Evolutionary conservation across 2,329 filamentous ascomycete species (phyloP).

Genomic region (Fusarium nelsonii): DNA sequence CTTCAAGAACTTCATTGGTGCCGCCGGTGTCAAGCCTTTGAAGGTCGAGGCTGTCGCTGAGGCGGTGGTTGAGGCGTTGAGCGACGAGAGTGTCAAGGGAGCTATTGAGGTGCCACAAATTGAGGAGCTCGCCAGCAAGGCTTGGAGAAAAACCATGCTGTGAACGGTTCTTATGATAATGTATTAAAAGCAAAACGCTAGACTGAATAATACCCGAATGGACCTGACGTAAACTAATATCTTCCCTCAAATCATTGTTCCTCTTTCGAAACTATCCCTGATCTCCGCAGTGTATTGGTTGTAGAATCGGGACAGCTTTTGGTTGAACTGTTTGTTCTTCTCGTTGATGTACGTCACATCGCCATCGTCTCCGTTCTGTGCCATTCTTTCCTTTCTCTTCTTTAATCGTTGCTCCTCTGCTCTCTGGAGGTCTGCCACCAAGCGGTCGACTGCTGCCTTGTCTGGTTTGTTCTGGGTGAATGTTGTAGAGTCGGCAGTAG

Average conservation of each 20-base stretch:
- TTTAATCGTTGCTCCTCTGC: constrained; percentile 88
- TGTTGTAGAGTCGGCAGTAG: constrained; percentile 83
- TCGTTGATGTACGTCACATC: constrained; percentile 99
- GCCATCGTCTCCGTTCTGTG: constrained; percentile 82
- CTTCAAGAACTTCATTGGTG: constrained; percentile 81
- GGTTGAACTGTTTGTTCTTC: constrained; percentile 99
- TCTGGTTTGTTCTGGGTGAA: constrained; percentile 89
- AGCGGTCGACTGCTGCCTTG: constrained; percentile 85
- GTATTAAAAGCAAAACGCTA: constrained; percentile 47
- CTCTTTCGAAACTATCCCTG: constrained; percentile 95
- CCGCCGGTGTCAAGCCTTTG: constrained; percentile 85
- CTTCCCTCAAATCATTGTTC: constrained; percentile 84
- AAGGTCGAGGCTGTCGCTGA: constrained; percentile 90
- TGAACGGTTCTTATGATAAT: constrained; percentile 56
- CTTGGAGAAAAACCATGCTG: constrained; percentile 92
- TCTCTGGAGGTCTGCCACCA: constrained; percentile 88
- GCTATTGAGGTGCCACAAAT: constrained; percentile 84
- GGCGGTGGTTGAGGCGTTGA: constrained; percentile 88
- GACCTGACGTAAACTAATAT: constrained; percentile 28
- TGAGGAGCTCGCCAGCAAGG: constrained; percentile 81
- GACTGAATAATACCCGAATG: constrained; percentile 51
- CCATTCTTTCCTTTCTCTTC: constrained; percentile 84
- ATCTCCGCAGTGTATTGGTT: constrained; percentile 99
- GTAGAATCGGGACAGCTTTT: constrained; percentile 95
- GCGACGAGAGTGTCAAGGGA: constrained; percentile 78